These are phyloP conservation scores for Orobanche coerulescens DNA, from an alignment of 257 asterid genomes.

Conservation along the genomic window DNA sequence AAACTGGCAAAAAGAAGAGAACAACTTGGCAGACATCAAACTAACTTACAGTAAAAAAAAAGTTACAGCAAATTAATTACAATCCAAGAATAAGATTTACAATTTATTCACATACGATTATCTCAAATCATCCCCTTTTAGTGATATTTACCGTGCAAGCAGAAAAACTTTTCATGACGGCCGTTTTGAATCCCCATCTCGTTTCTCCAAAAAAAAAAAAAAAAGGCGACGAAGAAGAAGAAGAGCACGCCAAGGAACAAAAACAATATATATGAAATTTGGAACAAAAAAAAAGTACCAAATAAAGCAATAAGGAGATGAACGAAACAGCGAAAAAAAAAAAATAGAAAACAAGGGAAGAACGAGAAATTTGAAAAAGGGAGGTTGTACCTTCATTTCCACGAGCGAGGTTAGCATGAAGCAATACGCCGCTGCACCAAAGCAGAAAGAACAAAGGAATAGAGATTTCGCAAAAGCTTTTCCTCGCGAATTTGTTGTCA, in stretches of 20 bases:
- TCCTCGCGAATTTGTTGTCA: slow-evolving; percentile 20
- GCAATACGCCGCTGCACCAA: slow-evolving; percentile 43
- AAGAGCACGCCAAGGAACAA: neutral
- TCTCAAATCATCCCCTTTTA: no score
- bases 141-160: no score
- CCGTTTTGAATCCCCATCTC: no score
- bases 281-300: neutral
- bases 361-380: neutral
- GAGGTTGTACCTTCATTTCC: slow-evolving; percentile 57
- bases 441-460: slow-evolving; percentile 47
- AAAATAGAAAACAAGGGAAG: neutral
- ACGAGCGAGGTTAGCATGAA: slow-evolving; percentile 48
- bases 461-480: slow-evolving; percentile 38
- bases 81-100: slow-evolving; percentile 1
- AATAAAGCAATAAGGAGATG: neutral
- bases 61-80: neutral
- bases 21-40: neutral
- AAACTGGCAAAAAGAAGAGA: neutral
- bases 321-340: neutral
- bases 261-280: neutral
- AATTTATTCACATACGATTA: neutral
- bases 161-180: no score
- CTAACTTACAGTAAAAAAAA: neutral
- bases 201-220: slow-evolving; percentile 1
- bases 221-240: neutral